Conservation (phyloP, 1,284 basidiomycete species). For the Trametes hirsuta region DNA sequence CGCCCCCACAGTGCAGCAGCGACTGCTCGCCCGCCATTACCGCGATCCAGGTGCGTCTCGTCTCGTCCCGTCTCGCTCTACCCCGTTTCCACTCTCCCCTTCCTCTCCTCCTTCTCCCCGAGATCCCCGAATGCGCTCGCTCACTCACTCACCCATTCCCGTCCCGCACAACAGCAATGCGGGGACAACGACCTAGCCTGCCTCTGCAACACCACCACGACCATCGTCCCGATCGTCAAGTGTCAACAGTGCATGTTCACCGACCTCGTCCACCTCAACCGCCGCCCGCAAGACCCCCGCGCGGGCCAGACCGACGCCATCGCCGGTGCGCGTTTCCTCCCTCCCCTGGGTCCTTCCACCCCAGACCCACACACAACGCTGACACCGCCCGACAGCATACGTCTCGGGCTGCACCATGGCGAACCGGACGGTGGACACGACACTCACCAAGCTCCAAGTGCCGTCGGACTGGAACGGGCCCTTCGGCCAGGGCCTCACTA, state of each 20-base stretch:
- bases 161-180: constrained; percentile 29
- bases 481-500: constrained; percentile 47
- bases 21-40: constrained; percentile 42
- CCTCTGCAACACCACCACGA: constrained; percentile 52
- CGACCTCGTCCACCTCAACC: constrained; percentile 53
- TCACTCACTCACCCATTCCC: not conserved
- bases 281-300: constrained; percentile 48
- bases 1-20: constrained; percentile 43
- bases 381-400: constrained; percentile 45
- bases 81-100: too few relatives aligned
- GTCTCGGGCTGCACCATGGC: constrained; percentile 42
- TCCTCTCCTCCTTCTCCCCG: not conserved
- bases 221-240: constrained; percentile 42
- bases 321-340: constrained; percentile 42
- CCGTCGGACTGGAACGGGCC: constrained; percentile 65
- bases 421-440: constrained; percentile 42
- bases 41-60: constrained; percentile 43
- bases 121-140: not conserved
- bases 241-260: constrained; percentile 72
- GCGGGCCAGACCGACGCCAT: constrained; percentile 61
- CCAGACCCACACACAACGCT: not conserved
- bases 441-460: constrained; percentile 44
- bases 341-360: not conserved
- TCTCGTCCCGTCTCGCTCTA: not conserved
- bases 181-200: constrained; percentile 44